Evolutionary conservation across 306 rosid genomes (phyloP).

Genomic region (Astragalus membranaceus): DNA sequence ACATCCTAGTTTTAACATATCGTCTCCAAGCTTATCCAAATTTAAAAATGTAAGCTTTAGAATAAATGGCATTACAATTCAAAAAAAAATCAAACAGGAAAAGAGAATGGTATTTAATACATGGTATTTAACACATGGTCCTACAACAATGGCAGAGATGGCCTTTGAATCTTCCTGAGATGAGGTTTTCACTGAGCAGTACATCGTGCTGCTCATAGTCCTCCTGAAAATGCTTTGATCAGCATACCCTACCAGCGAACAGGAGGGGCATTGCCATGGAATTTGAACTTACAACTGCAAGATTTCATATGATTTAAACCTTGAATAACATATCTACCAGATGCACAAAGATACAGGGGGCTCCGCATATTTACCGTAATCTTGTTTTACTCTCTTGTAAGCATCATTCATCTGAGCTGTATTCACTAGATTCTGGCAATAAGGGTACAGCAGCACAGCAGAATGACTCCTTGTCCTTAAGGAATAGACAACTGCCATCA

Average conservation of each 20-base stretch:
- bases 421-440: slow-evolving; percentile 74
- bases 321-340: background rate
- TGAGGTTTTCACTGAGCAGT: background rate
- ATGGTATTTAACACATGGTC: background rate
- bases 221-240: background rate
- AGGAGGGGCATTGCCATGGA: background rate
- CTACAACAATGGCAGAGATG: slow-evolving; percentile 17
- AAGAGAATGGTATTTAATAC: background rate
- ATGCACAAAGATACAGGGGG: background rate
- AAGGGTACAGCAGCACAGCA: slow-evolving; percentile 77
- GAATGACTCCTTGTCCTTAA: slow-evolving; percentile 86
- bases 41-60: background rate
- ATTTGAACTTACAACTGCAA: background rate
- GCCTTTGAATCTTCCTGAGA: slow-evolving; percentile 18
- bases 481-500: slow-evolving; percentile 88
- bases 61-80: background rate
- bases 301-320: slow-evolving; percentile 9
- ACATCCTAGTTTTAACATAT: too few relatives aligned
- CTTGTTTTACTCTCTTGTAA: background rate
- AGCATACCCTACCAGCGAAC: background rate
- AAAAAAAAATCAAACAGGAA: background rate
- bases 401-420: slow-evolving; percentile 72
- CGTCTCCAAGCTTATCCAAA: too few relatives aligned
- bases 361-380: slow-evolving; percentile 18
- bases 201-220: background rate